Conservation (phyloP, 2,329 filamentous ascomycete species). For the Calonectria fujianensis region DNA sequence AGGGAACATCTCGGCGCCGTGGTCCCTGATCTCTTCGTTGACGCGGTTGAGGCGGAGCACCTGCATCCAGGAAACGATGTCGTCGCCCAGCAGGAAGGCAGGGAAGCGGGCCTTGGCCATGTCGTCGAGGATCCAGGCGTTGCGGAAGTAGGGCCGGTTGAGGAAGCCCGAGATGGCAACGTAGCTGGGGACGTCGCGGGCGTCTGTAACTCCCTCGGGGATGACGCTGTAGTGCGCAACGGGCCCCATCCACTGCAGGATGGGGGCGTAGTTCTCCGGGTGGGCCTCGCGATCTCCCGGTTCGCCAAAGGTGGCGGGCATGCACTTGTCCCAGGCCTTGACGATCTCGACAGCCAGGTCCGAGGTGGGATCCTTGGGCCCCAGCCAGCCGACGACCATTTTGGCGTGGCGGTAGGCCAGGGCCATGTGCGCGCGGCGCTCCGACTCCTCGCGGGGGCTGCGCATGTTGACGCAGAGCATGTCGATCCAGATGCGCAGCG, state of each 20-base stretch:
- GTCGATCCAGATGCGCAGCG: constrained; percentile 50
- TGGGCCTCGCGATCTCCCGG: constrained; percentile 49
- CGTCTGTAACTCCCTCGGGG: constrained; percentile 49
- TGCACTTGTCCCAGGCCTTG: constrained; percentile 50
- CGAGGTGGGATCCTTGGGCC: constrained; percentile 46
- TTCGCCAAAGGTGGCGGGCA: constrained; percentile 48
- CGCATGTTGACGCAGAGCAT: constrained; percentile 48
- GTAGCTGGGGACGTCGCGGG: constrained; percentile 50
- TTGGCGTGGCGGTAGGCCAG: constrained; percentile 48
- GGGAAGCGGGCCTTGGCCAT: constrained; percentile 50
- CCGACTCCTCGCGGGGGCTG: constrained; percentile 44
- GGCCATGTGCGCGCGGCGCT: constrained; percentile 48
- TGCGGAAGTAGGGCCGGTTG: constrained; percentile 50
- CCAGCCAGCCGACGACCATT: constrained; percentile 51
- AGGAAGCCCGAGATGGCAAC: constrained; percentile 48
- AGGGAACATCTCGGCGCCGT: constrained; percentile 50
- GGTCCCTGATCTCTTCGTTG: constrained; percentile 51
- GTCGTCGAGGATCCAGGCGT: constrained; percentile 52
- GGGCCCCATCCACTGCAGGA: constrained; percentile 50
- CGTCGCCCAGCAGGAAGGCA: constrained; percentile 49
- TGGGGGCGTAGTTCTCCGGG: constrained; percentile 49
- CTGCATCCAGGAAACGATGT: constrained; percentile 53
- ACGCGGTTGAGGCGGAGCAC: constrained; percentile 51
- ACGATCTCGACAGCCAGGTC: constrained; percentile 51
- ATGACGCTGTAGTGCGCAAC: constrained; percentile 51